Evolutionary conservation across 225 moss, liverwort and hornwort species (phyloP), one percentile per base, ranked within the genome.

Genomic region (Neckera pumila): DNA sequence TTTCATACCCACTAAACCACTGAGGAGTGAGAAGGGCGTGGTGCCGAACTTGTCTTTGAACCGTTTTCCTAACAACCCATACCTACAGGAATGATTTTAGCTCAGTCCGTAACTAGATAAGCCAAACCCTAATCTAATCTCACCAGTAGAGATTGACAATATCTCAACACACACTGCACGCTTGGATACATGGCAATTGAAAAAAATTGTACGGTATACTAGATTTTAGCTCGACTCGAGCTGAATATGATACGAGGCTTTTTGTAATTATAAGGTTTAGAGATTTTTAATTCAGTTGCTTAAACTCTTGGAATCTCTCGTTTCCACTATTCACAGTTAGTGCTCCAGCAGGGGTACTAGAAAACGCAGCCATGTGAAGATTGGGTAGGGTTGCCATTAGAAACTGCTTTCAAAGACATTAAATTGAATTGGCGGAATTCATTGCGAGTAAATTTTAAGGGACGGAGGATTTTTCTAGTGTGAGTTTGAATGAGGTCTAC

Each of bases 31-130:
- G 70, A 86, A 33, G 7, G 89, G 89, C 13, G 92, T 89, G 28
- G 82, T 67, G 16, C 96, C 96, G 14, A 96, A 73, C 1, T 89
- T 89, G 47, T 96, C 93, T 65, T 95, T 90, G 84, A 95, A 76
- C 81, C 90, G 58, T 80, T 96, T 94, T 26, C 96, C 96, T 88
- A 96, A 40, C 30, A 96, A 76, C 26, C 96, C 96, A 87, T 93
- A 95, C 93, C 93, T 93, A 38, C 71, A 77, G 17, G 15, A 23
- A 76, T 56, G 22, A 49, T 12, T 8, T 38, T 6, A 30, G 30
- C 18, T 49, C 60, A 87, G 54, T 63, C 36, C 69, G 30, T 16
- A 71, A 17, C 62, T 45, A 69, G 20, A 10, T 30, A 33, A 25
- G 27, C 17, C 36, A 54, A 77, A 30, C 62, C 43, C 70, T 69